Base-by-base conservation (phyloP, 164 flowering plant genomes). In the Macadamia integrifolia region DNA sequence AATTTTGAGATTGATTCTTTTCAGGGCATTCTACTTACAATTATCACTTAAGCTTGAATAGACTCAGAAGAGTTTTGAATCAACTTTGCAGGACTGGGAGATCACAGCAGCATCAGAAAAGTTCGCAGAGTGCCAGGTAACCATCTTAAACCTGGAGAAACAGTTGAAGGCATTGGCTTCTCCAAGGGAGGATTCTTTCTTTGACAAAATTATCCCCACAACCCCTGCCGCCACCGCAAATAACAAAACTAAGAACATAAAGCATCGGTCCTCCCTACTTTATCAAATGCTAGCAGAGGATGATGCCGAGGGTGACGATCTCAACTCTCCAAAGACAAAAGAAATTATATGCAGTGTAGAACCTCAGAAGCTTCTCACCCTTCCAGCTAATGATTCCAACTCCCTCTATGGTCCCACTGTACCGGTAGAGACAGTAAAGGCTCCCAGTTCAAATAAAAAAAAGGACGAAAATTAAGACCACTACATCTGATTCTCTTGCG, bases 281-380 rank as follows among this genome's bases (percentile, higher is more conserved):
- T 88, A 89, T 68, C 87, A 73, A 61, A 83, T 91, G 86, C 66
- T 80, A 67, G 87, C 83, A 2, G 96, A 93, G 50, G 90, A 82
- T 67, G 23, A 23, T 23, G 23, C 23, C 23, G 23, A 23, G 23
- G 23, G 23, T 23, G 23, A 23, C 0, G 23, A 23, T 23, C 23
- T 23, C 23, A 23, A 23, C 23, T 23, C 23, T 23, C 23, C 23
- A 23, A 23, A 23, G 23, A 23, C 23, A 23, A 23, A 23, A 23
- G 23, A 23, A 23, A 23, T 23, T 23, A 23, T 23, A 23, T 75
- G 68, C 55, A 55, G 66, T 23, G 61, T 61, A 23, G 81, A 76
- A 35, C 40, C 80, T 62, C 65, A 74, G 35, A 72, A 67, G 58
- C 74, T 65, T 56, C 64, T 74, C 13, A 13, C 43, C 40, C 35